Evolutionary conservation across 257 asterid species (phyloP), one percentile per base, ranked within the genome.

Genomic region (Striga asiatica): DNA sequence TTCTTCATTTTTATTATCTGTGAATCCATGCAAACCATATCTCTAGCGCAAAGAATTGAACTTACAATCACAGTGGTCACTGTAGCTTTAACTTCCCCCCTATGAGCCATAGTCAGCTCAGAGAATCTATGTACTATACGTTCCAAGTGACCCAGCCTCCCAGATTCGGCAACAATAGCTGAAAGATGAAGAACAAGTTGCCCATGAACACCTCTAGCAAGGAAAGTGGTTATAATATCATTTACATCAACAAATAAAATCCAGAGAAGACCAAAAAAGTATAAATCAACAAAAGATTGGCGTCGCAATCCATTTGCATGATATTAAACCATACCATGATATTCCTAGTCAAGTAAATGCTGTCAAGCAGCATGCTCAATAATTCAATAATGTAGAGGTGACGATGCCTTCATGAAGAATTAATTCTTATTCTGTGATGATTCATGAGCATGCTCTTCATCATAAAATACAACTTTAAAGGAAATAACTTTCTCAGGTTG

Each of bases 31-130:
- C 56, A 58, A 45, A 58, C 12, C 45, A 29, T 45, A 16, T 16
- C 35, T 35, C 65, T 31, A 54, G 58, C 31, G 50, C 17, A 35
- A 37, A 27, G 51, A 32, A 11, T 38, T 57, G 51, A 60, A 80
- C 96, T 87, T 74, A 87, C 96, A 63, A 91, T 87, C 54, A 84
- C 95, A 61, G 95, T 49, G 61, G 95, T 87, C 23, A 91, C 96
- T 66, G 48, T 77, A 58, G 81, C 96, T 70, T 78, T 73, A 60
- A 91, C 81, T 76, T 91, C 96, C 49, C 96, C 95, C 75, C 71
- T 78, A 56, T 80, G 96, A 52, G 94, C 94, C 97, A 88, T 79
- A 64, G 85, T 81, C 59, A 84, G 73, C 79, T 84, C 89, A 12
- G 81, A 54, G 67, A 88, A 88, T 75, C 72, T 80, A 65, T 84